phyloP scores from a whole-genome alignment of 2,329 filamentous ascomycete species.

The Rutstroemia sp. region DNA sequence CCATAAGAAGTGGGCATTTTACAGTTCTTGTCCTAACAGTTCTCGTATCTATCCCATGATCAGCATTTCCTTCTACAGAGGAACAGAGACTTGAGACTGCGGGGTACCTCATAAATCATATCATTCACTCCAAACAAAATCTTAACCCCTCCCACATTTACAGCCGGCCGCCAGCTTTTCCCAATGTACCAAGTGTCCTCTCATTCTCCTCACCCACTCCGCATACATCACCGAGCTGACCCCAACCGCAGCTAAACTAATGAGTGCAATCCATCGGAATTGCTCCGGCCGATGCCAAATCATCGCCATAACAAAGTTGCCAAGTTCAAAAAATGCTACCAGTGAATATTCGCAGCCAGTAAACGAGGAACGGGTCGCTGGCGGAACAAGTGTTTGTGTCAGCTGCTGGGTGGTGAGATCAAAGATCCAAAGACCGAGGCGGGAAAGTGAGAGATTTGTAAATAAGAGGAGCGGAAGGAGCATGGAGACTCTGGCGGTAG shows the following conservation, averaged over 20 bases:
- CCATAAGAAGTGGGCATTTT: background rate
- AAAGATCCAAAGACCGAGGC: slow-evolving; percentile 38
- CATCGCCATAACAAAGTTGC: slow-evolving; percentile 32
- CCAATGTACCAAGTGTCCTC: slow-evolving; percentile 33
- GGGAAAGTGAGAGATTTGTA: slow-evolving; percentile 35
- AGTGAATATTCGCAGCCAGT: slow-evolving; percentile 36
- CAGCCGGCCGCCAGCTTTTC: slow-evolving; percentile 10
- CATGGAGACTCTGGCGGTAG: slow-evolving; percentile 5
- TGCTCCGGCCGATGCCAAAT: slow-evolving; percentile 32
- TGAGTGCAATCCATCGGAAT: slow-evolving; percentile 34
- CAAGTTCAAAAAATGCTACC: slow-evolving; percentile 34
- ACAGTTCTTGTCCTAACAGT: background rate
- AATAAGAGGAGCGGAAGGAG: slow-evolving; percentile 29
- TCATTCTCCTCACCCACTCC: slow-evolving; percentile 32
- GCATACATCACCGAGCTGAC: slow-evolving; percentile 31
- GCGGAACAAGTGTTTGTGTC: slow-evolving; percentile 34
- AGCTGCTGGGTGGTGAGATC: slow-evolving; percentile 39
- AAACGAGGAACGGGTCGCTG: slow-evolving; percentile 33
- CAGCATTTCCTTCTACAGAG: background rate
- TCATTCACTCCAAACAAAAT: background rate
- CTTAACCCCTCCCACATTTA: slow-evolving; percentile 6
- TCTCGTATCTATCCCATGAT: background rate
- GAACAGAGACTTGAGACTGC: background rate
- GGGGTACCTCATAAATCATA: background rate
- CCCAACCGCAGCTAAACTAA: slow-evolving; percentile 30